These are phyloP conservation scores for Plasmopara viticola DNA, from an alignment of 352 stramenopile species.

Conservation along the genomic window DNA sequence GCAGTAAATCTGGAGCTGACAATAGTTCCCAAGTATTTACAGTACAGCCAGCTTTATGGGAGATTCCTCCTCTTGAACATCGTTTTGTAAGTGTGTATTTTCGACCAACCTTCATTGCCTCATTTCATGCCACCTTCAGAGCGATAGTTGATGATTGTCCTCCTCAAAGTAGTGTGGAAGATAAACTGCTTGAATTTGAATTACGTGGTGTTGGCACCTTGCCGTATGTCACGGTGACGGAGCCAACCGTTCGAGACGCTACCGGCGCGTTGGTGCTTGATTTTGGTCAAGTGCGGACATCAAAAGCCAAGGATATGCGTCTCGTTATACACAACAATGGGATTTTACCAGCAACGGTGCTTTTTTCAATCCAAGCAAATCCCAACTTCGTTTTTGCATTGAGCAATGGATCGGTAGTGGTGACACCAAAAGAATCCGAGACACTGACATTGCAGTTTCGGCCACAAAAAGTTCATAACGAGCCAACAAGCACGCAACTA, in stretches of 20 bases:
- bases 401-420: too few species aligned
- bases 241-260: not conserved
- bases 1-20: conserved; percentile 16
- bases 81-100: too few species aligned
- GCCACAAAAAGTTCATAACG: conserved; percentile 68
- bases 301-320: conserved; percentile 58
- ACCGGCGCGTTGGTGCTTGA: conserved; percentile 61
- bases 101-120: too few species aligned
- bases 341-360: conserved; percentile 85
- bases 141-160: too few species aligned
- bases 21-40: conserved; percentile 53
- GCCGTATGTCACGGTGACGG: too few species aligned
- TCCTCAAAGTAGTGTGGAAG: too few species aligned
- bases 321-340: conserved; percentile 88
- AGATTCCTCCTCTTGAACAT: too few species aligned
- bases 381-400: too few species aligned
- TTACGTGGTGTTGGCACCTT: too few species aligned
- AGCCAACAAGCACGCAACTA: conserved; percentile 40
- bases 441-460: conserved; percentile 70
- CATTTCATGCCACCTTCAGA: too few species aligned
- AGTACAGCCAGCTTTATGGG: conserved; percentile 51
- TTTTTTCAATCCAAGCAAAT: conserved; percentile 59
- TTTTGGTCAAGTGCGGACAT: conserved; percentile 73
- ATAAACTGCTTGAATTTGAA: too few species aligned
- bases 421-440: too few species aligned